Evolutionary conservation across 2,329 filamentous ascomycete species (phyloP).

Genomic region (Ophioceras dolichostomum): DNA sequence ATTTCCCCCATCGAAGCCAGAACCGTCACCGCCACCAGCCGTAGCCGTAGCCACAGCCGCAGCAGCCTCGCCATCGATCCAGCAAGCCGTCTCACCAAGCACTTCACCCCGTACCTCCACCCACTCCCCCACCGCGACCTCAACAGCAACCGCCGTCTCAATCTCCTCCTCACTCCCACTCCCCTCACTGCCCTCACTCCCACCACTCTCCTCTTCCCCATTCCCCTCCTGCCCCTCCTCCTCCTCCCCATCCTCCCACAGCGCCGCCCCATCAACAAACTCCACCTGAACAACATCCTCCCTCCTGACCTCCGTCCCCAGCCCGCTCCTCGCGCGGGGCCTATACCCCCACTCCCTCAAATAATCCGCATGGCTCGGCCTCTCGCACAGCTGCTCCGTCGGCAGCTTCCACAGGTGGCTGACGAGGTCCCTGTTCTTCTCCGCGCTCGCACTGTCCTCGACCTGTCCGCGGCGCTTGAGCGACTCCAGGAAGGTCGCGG

Average conservation of each 20-base stretch:
- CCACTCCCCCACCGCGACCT: too few species aligned
- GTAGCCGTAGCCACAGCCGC: too few species aligned
- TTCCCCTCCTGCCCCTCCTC: background rate
- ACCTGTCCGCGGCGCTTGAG: background rate
- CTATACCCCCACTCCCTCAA: background rate
- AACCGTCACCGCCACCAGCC: too few species aligned
- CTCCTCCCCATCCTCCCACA: background rate
- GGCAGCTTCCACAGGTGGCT: background rate
- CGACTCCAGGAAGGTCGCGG: background rate
- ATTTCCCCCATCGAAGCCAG: too few species aligned
- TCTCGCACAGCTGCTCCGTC: background rate
- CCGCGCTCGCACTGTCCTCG: background rate
- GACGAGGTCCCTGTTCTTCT: background rate
- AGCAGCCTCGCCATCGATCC: too few species aligned
- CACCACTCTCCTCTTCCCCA: background rate
- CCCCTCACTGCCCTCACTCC: too few species aligned
- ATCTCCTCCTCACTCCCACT: too few species aligned
- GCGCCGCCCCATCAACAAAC: constrained; percentile 1
- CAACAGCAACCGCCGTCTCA: too few species aligned
- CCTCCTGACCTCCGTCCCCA: background rate
- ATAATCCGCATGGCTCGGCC: background rate
- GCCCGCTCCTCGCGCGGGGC: background rate
- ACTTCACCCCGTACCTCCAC: too few species aligned
- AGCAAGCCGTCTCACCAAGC: too few species aligned
- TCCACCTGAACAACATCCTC: constrained; percentile 1